These are phyloP conservation scores for Clonostachys sp. DNA, from an alignment of 2,329 filamentous ascomycete species.

Conservation along the genomic window DNA sequence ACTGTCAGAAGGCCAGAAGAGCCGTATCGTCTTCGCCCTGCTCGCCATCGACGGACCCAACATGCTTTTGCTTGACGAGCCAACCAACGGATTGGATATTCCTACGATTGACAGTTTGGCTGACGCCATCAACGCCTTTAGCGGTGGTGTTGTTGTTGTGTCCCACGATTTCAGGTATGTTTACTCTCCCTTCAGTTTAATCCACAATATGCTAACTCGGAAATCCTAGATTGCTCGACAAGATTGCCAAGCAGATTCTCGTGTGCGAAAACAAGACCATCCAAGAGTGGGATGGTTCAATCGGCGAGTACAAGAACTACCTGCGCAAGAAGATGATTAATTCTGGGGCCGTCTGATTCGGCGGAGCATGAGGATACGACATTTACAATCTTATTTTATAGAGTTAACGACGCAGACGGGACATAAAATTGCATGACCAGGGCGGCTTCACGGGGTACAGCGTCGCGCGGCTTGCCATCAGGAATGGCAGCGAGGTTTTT, in stretches of 20 bases:
- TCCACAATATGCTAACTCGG: conserved; percentile 6
- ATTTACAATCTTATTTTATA: no score
- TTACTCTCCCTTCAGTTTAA: background rate
- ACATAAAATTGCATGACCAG: no score
- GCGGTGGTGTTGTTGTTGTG: conserved; percentile 94
- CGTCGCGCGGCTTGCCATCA: background rate
- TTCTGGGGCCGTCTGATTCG: conserved; percentile 74
- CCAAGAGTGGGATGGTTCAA: conserved; percentile 79
- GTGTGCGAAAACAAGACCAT: conserved; percentile 99
- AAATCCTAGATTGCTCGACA: conserved; percentile 77
- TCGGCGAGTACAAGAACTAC: conserved; percentile 96
- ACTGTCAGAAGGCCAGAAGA: conserved; percentile 95
- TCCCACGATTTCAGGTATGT: conserved; percentile 97
- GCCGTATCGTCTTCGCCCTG: conserved; percentile 94
- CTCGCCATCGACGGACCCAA: conserved; percentile 94
- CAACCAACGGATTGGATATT: conserved; percentile 98
- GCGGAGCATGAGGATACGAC: no score
- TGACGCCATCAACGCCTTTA: conserved; percentile 95
- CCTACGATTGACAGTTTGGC: conserved; percentile 97
- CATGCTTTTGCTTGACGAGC: conserved; percentile 97
- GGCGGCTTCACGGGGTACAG: background rate
- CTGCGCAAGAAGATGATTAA: conserved; percentile 98
- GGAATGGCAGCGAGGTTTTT: background rate
- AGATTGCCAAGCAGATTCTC: conserved; percentile 99
- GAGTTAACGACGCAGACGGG: no score